phyloP scores from a whole-genome alignment of 2,329 filamentous ascomycete species.

The Aspergillus sp. region DNA sequence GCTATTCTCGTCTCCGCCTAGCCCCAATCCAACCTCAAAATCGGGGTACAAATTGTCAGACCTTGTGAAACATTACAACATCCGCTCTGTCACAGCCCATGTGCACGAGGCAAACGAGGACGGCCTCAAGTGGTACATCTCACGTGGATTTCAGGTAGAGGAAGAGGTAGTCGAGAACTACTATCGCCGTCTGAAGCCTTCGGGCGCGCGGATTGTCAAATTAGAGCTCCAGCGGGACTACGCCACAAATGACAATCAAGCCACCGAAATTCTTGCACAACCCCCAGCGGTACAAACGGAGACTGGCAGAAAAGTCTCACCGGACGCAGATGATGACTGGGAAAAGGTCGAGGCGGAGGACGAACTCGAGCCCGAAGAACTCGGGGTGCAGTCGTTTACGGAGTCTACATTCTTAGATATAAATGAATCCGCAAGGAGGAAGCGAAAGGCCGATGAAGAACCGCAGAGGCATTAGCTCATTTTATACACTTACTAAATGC shows the following conservation, averaged over 20 bases:
- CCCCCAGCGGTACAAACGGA: not conserved
- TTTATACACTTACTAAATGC: not conserved
- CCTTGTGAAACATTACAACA: constrained; percentile 50
- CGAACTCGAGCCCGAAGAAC: constrained; percentile 30
- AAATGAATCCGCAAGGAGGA: constrained; percentile 23
- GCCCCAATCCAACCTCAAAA: constrained; percentile 7
- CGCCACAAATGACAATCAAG: constrained; percentile 3
- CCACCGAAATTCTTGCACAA: not conserved
- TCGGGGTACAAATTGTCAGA: constrained; percentile 28
- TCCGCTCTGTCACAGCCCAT: constrained; percentile 58
- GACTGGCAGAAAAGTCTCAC: not conserved
- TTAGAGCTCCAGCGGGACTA: constrained; percentile 34
- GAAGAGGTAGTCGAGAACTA: constrained; percentile 55
- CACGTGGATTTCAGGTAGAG: constrained; percentile 55
- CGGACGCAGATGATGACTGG: constrained; percentile 42
- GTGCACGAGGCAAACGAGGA: constrained; percentile 64
- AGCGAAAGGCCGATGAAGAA: constrained; percentile 34
- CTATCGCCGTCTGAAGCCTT: constrained; percentile 59
- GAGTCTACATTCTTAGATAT: constrained; percentile 34
- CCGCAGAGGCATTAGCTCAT: constrained; percentile 18
- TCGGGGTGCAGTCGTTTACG: constrained; percentile 31
- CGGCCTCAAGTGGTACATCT: constrained; percentile 60
- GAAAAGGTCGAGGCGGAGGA: constrained; percentile 43
- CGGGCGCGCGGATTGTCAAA: constrained; percentile 54
- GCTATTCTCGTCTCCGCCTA: constrained; percentile 26